Base-by-base conservation (phyloP, 1,284 basidiomycete species). In the Erythrobasidium hasegawianum region DNA sequence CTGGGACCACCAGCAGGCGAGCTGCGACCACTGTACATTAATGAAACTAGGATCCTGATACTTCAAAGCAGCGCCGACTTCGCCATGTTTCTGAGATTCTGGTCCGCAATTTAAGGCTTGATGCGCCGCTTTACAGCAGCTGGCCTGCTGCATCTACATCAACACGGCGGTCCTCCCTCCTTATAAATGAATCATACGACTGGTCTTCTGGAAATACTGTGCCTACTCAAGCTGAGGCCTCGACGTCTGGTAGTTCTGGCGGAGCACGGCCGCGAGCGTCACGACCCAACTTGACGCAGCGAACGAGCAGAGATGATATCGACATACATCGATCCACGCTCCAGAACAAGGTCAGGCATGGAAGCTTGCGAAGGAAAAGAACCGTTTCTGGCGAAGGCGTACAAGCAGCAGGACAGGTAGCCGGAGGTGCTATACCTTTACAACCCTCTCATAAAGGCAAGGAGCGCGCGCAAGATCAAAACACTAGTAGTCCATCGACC, bases 81-180 rank as follows among this genome's bases (percentile, higher is more conserved):
- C 84, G 88, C 70, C 88, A 90, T 78, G 81, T 91, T 57, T 81
- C 82, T 53, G 81, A 84, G 40, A 80, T 91, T 65, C 85, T 88
- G 78, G 80, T 91, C 70, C 83, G 85, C 69, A 90, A 91, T 73
- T 79, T 91, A 43, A 88, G 88, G 10, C 87, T 87, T 1, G 88
- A 88, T 75, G 88, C 89, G 41, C 13, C n/a, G 16, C 22, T 33
- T n/a, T 47, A 22, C 27, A 4, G 49, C 11, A 20, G 20, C 29
- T 20, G n/a, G n/a, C n/a, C n/a, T n/a, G n/a, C n/a, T 1, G 11
- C 52, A 33, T 33, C 11, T 11, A 5, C 33, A 33, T 33, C 33
- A 33, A 4, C 4, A 5, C 4, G 33, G 11, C 33, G 33, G 33
- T 33, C 33, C 33, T 33, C 33, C 33, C 11, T 33, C 33, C 4